Evolutionary conservation across 352 stramenopile species (phyloP).

Genomic region (Phytophthora rubi): DNA sequence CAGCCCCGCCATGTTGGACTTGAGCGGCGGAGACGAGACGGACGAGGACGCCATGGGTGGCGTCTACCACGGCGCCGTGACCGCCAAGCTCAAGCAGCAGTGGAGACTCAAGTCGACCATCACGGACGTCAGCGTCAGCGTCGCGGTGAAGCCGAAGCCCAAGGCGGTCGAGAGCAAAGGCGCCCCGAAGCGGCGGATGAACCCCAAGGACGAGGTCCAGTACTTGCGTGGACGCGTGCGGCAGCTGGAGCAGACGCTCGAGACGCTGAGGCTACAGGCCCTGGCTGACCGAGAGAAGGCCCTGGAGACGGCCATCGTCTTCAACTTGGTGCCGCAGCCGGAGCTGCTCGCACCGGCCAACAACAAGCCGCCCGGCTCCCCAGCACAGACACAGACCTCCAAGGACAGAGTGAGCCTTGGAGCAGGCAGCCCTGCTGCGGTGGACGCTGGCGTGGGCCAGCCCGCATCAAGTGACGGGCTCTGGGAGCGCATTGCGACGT

Average conservation of each 20-base stretch:
- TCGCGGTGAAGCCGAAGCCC: constrained; percentile 6
- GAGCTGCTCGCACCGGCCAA: constrained; percentile 17
- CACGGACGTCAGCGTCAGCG: constrained; percentile 20
- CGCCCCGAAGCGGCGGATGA: constrained; percentile 24
- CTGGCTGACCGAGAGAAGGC: constrained; percentile 30
- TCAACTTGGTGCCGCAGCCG: constrained; percentile 36
- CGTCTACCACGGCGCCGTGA: constrained; percentile 28
- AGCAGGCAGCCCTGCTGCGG: constrained; percentile 17
- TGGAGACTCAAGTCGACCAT: constrained; percentile 34
- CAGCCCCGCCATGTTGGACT: constrained; percentile 24
- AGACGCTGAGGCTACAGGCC: constrained; percentile 29
- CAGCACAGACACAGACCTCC: constrained; percentile 5
- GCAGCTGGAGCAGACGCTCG: constrained; percentile 34
- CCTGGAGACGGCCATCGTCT: constrained; percentile 33
- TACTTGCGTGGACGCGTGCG: constrained; percentile 24
- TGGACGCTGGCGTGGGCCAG: constrained; percentile 9
- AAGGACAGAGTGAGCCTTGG: constrained; percentile 14
- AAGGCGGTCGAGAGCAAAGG: constrained; percentile 14
- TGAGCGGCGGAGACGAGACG: constrained; percentile 20
- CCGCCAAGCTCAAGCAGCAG: constrained; percentile 28
- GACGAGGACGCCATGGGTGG: constrained; percentile 32
- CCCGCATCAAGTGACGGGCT: constrained; percentile 20
- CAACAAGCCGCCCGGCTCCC: constrained; percentile 24
- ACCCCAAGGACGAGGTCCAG: constrained; percentile 40
- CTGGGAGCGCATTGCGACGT: constrained; percentile 42